Base-by-base conservation (phyloP, 78 protist species). In the Cavenderia fasciculata region DNA sequence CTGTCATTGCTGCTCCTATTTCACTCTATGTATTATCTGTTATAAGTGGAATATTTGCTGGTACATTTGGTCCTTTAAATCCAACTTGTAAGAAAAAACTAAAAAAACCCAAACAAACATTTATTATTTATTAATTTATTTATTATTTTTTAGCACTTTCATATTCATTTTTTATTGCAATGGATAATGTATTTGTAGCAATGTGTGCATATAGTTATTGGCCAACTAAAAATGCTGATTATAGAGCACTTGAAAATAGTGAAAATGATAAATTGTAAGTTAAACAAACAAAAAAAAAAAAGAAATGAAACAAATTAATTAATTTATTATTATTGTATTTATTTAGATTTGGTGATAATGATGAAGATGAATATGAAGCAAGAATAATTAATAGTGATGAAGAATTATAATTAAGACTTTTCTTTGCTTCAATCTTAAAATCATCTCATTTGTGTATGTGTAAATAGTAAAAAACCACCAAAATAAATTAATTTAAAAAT, bases 11-110 rank as follows among this genome's bases (percentile, higher is more conserved):
- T 33, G 34, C 62, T 52, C 90, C 90, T 40, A 82, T 82, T 0
- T 33, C 61, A 12, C 51, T 82, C 34, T 82, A 66, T 44, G 70
- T 82, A 0, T 6, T 82, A 1, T 82, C 90, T 11, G 27, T 82
- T 1, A 4, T 82, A 1, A 8, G n/a, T 68, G 90, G 90, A 25
- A 82, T 82, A 36, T 56, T 82, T 4, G 90, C 90, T n/a, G 90
- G 90, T 34, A 82, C 90, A 41, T 82, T 82, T 54, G 90, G 90
- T 43, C 90, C 90, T 57, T 44, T 82, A 16, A 82, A 82, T 56
- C 79, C 90, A 23, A 57, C n/a, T 31, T 33, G 82, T 73, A 72
- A 52, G 0, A 34, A 72, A 54, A 8, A 11, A 23, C 16, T 69
- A 47, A n/a, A n/a, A n/a, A n/a, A n/a, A n/a, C n/a, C n/a, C n/a